Base-by-base conservation (phyloP, 129 eudicot species). In the Centella asiatica region DNA sequence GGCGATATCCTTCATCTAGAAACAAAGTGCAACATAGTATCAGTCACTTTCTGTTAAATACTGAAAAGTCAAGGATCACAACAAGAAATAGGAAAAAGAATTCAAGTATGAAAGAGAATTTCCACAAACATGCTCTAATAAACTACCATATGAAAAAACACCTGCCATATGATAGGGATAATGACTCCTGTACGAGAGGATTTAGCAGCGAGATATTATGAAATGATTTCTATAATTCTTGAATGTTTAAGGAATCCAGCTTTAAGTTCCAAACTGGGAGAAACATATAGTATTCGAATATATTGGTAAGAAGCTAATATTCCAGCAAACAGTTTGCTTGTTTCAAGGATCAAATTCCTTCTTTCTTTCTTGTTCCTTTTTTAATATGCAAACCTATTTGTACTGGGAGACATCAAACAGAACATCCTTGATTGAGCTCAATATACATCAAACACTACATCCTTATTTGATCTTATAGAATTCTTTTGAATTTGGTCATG, bases 1-100 rank as follows among this genome's bases (percentile, higher is more conserved):
- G 23, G 99, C 99, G 48, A 76, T 80, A 40, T 82, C 96, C 85
- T 87, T 87, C 95, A 84, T 82, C 99, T 92, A 86, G 65, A 74
- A 70, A 60, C 26, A 40, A 2, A 25, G 60, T 9, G 56, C 12
- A 58, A 37, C 13, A 45, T 25, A n/a, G 44, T 0, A 61, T 68
- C 29, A 45, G 37, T 34, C 25, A 31, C 25, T 31, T 34, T 42
- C 17, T 52, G 9, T 36, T 15, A 47, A 7, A 28, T 59, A 55
- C n/a, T n/a, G 36, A 29, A 44, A 40, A 60, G 74, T 23, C 37
- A 23, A 24, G 57, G 27, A 44, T 19, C n/a, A 12, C 31, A 67
- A 32, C 24, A 19, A 1, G 45, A 31, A 50, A 9, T 20, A n/a
- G 26, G 18, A 42, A n/a, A 17, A 40, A 24, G 19, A 56, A 56